phyloP scores from a whole-genome alignment of 2,329 filamentous ascomycete genomes.

The Bipolaris victoriae region DNA sequence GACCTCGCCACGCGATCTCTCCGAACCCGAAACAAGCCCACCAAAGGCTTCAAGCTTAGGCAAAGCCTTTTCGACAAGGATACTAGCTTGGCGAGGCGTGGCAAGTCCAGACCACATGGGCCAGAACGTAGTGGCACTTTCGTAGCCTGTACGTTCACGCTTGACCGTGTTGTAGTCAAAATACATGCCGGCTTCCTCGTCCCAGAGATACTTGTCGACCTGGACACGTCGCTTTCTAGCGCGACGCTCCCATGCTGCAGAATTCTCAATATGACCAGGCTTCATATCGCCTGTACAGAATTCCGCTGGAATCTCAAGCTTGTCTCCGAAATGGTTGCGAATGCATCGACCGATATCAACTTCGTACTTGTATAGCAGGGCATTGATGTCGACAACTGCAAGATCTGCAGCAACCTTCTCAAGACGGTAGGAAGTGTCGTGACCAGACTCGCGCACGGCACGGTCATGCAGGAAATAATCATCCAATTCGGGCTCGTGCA shows the following conservation, averaged over 20 bases:
- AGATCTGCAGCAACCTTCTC: slow-evolving; percentile 81
- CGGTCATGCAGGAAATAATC: slow-evolving; percentile 96
- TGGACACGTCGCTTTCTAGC: slow-evolving; percentile 81
- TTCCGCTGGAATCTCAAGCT: slow-evolving; percentile 78
- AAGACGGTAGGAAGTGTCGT: slow-evolving; percentile 93
- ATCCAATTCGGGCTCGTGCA: slow-evolving; percentile 87
- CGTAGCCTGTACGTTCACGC: slow-evolving; percentile 81
- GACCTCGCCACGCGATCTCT: slow-evolving; percentile 82
- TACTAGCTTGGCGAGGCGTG: slow-evolving; percentile 82
- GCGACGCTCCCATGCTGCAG: slow-evolving; percentile 87
- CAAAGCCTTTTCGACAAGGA: slow-evolving; percentile 79
- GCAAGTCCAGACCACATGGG: slow-evolving; percentile 93
- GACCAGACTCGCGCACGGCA: slow-evolving; percentile 92
- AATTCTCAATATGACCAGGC: slow-evolving; percentile 76
- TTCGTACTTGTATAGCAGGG: slow-evolving; percentile 95
- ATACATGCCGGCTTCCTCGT: slow-evolving; percentile 90
- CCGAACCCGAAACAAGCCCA: slow-evolving; percentile 86
- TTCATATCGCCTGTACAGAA: slow-evolving; percentile 72
- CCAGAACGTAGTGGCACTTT: slow-evolving; percentile 95
- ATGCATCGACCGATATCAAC: slow-evolving; percentile 89
- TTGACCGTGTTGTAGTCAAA: slow-evolving; percentile 94
- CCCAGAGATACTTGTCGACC: slow-evolving; percentile 95
- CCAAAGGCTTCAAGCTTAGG: slow-evolving; percentile 88
- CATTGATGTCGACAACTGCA: slow-evolving; percentile 94
- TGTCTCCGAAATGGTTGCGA: slow-evolving; percentile 81